These are phyloP conservation scores for Gamsiella multidivaricata DNA, from an alignment of 192 early-diverging fungal genomes.

Conservation along the genomic window DNA sequence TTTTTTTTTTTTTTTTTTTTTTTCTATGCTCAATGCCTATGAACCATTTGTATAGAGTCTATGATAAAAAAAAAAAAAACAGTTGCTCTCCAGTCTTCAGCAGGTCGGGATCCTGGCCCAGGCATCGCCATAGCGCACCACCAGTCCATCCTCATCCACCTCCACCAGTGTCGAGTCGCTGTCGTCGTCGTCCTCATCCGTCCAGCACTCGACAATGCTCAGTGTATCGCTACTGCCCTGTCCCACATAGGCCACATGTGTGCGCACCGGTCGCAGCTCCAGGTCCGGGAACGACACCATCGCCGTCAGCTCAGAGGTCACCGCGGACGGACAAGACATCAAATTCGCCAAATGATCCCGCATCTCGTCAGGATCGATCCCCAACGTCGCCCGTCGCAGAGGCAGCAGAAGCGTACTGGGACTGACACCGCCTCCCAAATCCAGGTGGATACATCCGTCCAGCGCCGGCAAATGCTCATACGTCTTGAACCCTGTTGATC, in stretches of 20 bases:
- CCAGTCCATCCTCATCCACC: conserved; percentile 43
- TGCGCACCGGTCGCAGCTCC: conserved; percentile 26
- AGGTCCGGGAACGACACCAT: conserved; percentile 46
- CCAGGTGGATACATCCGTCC: conserved; percentile 50
- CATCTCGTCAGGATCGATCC: conserved; percentile 42
- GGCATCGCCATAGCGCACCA: conserved; percentile 32
- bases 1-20: not conserved
- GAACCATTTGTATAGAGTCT: no score
- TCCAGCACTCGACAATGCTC: conserved; percentile 47
- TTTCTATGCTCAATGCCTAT: no score
- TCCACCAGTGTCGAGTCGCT: conserved; percentile 37
- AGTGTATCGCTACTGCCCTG: conserved; percentile 11
- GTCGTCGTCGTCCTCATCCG: conserved; percentile 38
- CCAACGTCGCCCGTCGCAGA: conserved; percentile 28
- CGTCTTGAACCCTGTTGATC: conserved; percentile 22
- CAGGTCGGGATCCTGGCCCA: conserved; percentile 32
- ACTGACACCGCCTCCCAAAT: conserved; percentile 35
- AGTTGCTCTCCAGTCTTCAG: no score
- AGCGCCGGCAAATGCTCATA: conserved; percentile 43
- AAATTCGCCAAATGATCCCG: conserved; percentile 22
- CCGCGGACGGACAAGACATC: conserved; percentile 22
- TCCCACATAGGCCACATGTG: conserved; percentile 42
- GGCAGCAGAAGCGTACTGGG: conserved; percentile 43
- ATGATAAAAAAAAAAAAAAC: no score
- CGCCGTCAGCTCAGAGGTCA: conserved; percentile 25